Base-by-base conservation (phyloP, 2,329 filamentous ascomycete genomes). In the Xylariaceae sp. region DNA sequence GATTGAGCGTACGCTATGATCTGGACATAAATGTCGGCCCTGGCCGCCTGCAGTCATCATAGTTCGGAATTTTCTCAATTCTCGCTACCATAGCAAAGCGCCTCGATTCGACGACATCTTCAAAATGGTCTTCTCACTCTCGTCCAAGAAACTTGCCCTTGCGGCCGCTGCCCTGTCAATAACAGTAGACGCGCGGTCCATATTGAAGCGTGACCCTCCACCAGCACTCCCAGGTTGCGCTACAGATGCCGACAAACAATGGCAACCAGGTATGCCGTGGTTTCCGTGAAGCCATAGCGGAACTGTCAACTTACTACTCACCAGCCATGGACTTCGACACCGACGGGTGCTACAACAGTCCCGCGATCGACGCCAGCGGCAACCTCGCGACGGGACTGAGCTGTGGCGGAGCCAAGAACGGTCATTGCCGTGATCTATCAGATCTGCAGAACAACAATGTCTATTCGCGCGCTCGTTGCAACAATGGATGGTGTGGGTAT, bases 401-500 rank as follows among this genome's bases (percentile, higher is more conserved):
- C 32, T 53, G 45, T 33, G 51, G 48, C 19, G 52, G 48, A 59
- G 35, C 47, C 52, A 32, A 55, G 59, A n/a, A 39, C 51, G 42
- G 60, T 51, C 14, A 49, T 41, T 73, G 70, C 57, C 66, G 63
- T 2, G 64, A 69, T 48, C 51, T 53, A 11, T 60, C 57, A 14
- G 64, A 68, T 45, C 63, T 72, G 22, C 49, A 58, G 6, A 67
- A 71, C 55, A 68, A 65, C 59, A 71, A 75, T 59, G 69, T 72
- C 39, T 75, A 74, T 63, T 63, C 64, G 11, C 71, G 72, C 6
- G 59, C 64, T 54, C 67, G 68, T 2, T 74, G 72, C 64, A 75
- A 74, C 59, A 65, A 67, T 56, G 68, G 67, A 44, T 74, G 70
- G 71, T 75, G 72, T 62, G 64, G 65, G 15, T 66, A 69, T 58